Evolutionary conservation across 1,284 basidiomycete genomes (phyloP).

Genomic region (Coriolopsis trogii): DNA sequence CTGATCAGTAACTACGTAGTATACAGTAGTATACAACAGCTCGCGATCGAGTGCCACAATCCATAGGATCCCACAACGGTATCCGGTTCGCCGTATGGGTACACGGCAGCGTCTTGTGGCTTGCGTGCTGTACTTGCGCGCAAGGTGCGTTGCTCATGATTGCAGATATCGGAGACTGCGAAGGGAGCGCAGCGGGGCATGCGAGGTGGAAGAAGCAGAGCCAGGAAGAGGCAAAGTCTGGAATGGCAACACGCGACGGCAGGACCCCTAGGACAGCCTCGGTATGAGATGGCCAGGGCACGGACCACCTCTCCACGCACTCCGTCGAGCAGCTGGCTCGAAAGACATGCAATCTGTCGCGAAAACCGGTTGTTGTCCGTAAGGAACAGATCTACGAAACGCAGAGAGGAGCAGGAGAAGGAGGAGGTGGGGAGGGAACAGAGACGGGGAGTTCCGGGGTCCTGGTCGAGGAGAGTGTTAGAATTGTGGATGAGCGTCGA

Average conservation of each 20-base stretch:
- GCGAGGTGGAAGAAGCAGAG: conserved; percentile 2
- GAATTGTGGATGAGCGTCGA: conserved; percentile 18
- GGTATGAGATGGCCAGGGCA: conserved; percentile 23
- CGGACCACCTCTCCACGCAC: conserved; percentile 20
- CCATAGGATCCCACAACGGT: background rate
- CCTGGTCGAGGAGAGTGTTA: conserved; percentile 7
- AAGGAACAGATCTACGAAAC: background rate
- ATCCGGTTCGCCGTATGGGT: too few species aligned
- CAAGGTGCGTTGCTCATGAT: background rate
- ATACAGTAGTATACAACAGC: too few species aligned
- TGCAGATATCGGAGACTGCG: background rate
- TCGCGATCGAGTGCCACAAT: conserved; percentile 14
- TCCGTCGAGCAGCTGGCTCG: conserved; percentile 6
- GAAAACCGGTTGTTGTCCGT: background rate
- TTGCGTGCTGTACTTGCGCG: background rate
- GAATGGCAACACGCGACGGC: conserved; percentile 27
- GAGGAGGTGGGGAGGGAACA: background rate
- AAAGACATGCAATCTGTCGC: background rate
- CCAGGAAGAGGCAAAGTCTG: conserved; percentile 22
- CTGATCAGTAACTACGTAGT: too few species aligned
- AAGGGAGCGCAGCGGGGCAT: background rate
- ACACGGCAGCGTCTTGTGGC: too few species aligned
- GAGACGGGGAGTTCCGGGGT: conserved; percentile 15
- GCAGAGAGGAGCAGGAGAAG: background rate
- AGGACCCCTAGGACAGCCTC: conserved; percentile 20